Percentiles rank a stretch among this genome's conserved stretches.
phyloP scores from a whole-genome alignment of 805 yeast genomes.

The Starmerella ratchasimensis region DNA sequence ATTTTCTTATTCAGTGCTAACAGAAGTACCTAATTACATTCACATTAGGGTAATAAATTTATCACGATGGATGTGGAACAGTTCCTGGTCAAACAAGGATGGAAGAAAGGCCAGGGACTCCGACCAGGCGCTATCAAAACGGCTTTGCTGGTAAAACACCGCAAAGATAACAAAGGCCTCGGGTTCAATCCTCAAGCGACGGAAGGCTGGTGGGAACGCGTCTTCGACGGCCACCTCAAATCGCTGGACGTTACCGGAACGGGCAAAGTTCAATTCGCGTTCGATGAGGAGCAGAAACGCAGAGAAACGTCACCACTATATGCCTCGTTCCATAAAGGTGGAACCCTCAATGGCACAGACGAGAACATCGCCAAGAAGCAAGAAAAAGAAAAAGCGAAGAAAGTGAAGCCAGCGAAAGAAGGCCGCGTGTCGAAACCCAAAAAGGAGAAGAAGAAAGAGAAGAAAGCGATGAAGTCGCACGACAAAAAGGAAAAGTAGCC shows the following conservation, averaged over 20 bases:
- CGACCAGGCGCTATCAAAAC: slow-evolving; percentile 64
- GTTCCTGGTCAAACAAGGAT: slow-evolving; percentile 69
- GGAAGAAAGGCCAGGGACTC: slow-evolving; percentile 85
- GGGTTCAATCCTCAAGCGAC: slow-evolving; percentile 64
- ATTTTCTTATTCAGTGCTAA: no score
- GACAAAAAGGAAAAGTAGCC: slow-evolving; percentile 1
- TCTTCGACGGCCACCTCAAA: slow-evolving; percentile 86
- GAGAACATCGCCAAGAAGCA: neutral
- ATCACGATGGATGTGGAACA: slow-evolving; percentile 64
- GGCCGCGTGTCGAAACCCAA: slow-evolving; percentile 1
- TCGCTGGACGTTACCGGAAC: slow-evolving; percentile 42
- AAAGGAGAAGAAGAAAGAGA: slow-evolving; percentile 1
- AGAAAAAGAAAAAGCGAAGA: slow-evolving; percentile 2
- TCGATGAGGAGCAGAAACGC: slow-evolving; percentile 31
- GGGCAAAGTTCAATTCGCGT: slow-evolving; percentile 38
- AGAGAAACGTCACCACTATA: slow-evolving; percentile 53
- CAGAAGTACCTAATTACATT: neutral
- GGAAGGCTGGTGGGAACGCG: slow-evolving; percentile 94
- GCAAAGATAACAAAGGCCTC: slow-evolving; percentile 78
- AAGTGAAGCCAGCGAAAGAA: neutral
- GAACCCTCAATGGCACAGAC: slow-evolving; percentile 62
- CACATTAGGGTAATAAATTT: no score
- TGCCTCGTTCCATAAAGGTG: slow-evolving; percentile 76
- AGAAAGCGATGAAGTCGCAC: slow-evolving; percentile 1
- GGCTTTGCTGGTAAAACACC: slow-evolving; percentile 82